These are phyloP conservation scores for Lippia alba DNA, from an alignment of 305 asterid genomes.

Conservation along the genomic window DNA sequence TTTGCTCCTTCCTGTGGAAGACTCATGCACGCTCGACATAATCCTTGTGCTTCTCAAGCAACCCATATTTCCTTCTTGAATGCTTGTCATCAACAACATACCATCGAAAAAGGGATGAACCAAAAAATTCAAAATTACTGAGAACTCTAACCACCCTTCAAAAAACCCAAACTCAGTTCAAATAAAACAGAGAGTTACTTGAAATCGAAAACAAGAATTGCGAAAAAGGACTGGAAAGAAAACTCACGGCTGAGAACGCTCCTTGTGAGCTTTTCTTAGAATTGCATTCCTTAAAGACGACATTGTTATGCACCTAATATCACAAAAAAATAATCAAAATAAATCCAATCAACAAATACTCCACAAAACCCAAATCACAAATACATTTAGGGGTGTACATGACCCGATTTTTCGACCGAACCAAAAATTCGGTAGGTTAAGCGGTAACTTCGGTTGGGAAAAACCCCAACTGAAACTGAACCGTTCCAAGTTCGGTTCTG, in stretches of 20 bases:
- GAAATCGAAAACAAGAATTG: background rate
- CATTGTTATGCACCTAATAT: slow-evolving; percentile 45
- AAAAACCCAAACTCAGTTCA: slow-evolving; percentile 7
- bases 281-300: slow-evolving; percentile 83
- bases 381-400: too few relatives aligned
- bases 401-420: too few relatives aligned
- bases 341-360: background rate
- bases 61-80: slow-evolving; percentile 70
- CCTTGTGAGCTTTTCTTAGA: slow-evolving; percentile 85
- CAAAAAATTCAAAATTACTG: background rate
- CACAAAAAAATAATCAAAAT: slow-evolving; percentile 18
- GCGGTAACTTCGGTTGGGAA: too few relatives aligned
- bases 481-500: too few relatives aligned
- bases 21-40: slow-evolving; percentile 76
- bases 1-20: slow-evolving; percentile 73
- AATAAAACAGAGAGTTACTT: background rate
- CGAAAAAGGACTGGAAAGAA: background rate
- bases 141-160: slow-evolving; percentile 4
- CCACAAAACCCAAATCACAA: background rate
- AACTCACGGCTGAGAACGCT: slow-evolving; percentile 91
- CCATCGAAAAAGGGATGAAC: slow-evolving; percentile 3
- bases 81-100: too few relatives aligned
- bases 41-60: slow-evolving; percentile 91
- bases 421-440: too few relatives aligned
- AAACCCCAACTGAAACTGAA: too few relatives aligned